phyloP scores from a whole-genome alignment of 2,329 filamentous ascomycete genomes.

The Metarhizium robertsii region DNA sequence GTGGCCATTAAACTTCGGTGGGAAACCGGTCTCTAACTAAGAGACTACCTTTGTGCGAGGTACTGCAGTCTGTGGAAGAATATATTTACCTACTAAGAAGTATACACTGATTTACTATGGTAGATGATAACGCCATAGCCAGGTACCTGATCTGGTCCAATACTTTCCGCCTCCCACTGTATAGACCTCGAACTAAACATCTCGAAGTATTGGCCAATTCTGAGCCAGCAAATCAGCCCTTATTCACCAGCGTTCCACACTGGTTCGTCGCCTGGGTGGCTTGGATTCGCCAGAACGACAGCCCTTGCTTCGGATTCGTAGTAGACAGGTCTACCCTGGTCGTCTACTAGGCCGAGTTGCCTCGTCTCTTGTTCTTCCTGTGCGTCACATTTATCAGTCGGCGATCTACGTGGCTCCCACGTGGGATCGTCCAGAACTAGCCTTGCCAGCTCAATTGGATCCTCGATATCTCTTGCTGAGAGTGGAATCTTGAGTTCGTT shows the following conservation, averaged over 20 bases:
- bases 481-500: conserved; percentile 21
- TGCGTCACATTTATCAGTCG: background rate
- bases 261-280: conserved; percentile 1
- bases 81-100: too few species aligned
- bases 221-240: background rate
- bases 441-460: conserved; percentile 26
- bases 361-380: background rate
- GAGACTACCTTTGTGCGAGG: too few species aligned
- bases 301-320: background rate
- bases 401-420: conserved; percentile 22
- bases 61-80: too few species aligned
- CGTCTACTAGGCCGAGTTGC: conserved; percentile 7
- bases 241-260: conserved; percentile 2
- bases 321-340: conserved; percentile 3
- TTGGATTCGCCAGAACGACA: conserved; percentile 4
- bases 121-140: too few species aligned
- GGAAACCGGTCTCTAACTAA: too few species aligned
- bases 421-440: conserved; percentile 34
- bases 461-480: conserved; percentile 21
- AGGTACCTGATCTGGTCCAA: too few species aligned
- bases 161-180: too few species aligned
- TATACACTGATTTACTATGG: too few species aligned
- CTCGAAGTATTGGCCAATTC: background rate
- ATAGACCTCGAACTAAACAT: background rate
- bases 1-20: background rate